Evolutionary conservation across 2,329 filamentous ascomycete genomes (phyloP).

Genomic region (Neofusicoccum ribis): DNA sequence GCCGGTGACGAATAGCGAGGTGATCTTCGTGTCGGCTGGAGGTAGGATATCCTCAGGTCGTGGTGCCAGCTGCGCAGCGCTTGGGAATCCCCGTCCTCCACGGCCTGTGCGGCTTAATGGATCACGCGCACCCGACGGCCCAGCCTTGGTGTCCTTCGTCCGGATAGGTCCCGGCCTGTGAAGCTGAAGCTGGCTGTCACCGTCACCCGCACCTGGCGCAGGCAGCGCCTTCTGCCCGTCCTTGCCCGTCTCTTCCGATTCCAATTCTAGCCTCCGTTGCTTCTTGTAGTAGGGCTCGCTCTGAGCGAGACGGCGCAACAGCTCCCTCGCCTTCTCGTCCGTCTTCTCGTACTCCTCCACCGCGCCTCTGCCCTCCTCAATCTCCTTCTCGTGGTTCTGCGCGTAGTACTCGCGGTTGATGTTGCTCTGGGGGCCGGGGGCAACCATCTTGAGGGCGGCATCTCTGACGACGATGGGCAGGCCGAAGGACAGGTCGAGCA

Average conservation of each 20-base stretch:
- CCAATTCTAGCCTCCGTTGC: slow-evolving; percentile 69
- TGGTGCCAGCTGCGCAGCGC: slow-evolving; percentile 72
- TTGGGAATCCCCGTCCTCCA: slow-evolving; percentile 59
- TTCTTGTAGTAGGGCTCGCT: slow-evolving; percentile 96
- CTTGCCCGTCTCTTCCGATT: slow-evolving; percentile 46
- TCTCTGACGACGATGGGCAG: slow-evolving; percentile 93
- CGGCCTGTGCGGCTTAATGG: slow-evolving; percentile 49
- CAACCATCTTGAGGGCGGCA: slow-evolving; percentile 96
- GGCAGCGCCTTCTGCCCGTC: slow-evolving; percentile 45
- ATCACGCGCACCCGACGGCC: slow-evolving; percentile 33
- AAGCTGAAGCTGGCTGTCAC: slow-evolving; percentile 26
- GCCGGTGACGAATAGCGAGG: slow-evolving; percentile 90
- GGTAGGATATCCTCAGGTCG: slow-evolving; percentile 83
- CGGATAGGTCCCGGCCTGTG: slow-evolving; percentile 71
- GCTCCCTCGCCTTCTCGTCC: slow-evolving; percentile 91
- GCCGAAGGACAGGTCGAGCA: slow-evolving; percentile 95
- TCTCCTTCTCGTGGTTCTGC: slow-evolving; percentile 92
- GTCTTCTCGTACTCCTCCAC: slow-evolving; percentile 94
- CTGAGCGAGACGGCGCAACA: slow-evolving; percentile 79
- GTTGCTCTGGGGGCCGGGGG: slow-evolving; percentile 84
- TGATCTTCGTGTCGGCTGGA: slow-evolving; percentile 80
- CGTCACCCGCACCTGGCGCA: slow-evolving; percentile 33
- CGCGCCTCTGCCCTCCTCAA: slow-evolving; percentile 80
- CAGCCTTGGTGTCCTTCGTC: slow-evolving; percentile 59
- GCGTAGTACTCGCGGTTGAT: slow-evolving; percentile 98